These are phyloP conservation scores for Auriscalpium orientale DNA, from an alignment of 768 basidiomycete species.

Conservation along the genomic window DNA sequence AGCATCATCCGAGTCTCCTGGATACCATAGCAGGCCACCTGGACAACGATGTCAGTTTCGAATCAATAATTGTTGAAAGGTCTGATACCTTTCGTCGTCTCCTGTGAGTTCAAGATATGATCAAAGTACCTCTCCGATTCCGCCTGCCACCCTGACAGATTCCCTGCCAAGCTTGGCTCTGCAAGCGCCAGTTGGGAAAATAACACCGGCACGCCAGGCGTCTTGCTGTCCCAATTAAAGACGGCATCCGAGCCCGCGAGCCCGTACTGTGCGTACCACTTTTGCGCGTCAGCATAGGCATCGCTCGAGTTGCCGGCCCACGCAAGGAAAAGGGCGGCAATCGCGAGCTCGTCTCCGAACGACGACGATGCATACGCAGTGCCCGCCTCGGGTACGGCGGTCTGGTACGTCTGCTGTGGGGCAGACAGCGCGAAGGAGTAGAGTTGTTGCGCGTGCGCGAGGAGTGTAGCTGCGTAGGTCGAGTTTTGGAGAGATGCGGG, in stretches of 20 bases:
- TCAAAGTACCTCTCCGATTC: conserved; percentile 77
- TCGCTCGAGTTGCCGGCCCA: conserved; percentile 57
- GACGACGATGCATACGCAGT: conserved; percentile 64
- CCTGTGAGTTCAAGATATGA: conserved; percentile 48
- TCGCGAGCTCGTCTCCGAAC: conserved; percentile 65
- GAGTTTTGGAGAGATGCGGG: conserved; percentile 66
- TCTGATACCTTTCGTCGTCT: conserved; percentile 52
- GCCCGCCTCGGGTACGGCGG: conserved; percentile 56
- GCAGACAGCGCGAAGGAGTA: conserved; percentile 67
- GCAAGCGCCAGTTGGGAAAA: conserved; percentile 66
- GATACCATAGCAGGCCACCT: conserved; percentile 79
- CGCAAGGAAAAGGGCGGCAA: conserved; percentile 73
- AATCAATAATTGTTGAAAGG: background rate
- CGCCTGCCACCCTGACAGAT: conserved; percentile 57
- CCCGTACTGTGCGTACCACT: conserved; percentile 49
- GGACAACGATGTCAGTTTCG: background rate
- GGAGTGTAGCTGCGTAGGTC: conserved; percentile 61
- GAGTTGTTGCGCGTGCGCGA: conserved; percentile 67
- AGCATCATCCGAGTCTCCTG: conserved; percentile 76
- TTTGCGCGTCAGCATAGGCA: conserved; percentile 55
- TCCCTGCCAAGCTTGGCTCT: conserved; percentile 39
- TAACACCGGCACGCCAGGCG: conserved; percentile 66
- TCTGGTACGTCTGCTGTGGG: conserved; percentile 57
- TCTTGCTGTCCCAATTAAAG: conserved; percentile 88
- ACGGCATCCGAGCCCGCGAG: conserved; percentile 46